These are phyloP conservation scores for Peronospora belbahrii DNA, from an alignment of 352 stramenopile species.

Conservation along the genomic window DNA sequence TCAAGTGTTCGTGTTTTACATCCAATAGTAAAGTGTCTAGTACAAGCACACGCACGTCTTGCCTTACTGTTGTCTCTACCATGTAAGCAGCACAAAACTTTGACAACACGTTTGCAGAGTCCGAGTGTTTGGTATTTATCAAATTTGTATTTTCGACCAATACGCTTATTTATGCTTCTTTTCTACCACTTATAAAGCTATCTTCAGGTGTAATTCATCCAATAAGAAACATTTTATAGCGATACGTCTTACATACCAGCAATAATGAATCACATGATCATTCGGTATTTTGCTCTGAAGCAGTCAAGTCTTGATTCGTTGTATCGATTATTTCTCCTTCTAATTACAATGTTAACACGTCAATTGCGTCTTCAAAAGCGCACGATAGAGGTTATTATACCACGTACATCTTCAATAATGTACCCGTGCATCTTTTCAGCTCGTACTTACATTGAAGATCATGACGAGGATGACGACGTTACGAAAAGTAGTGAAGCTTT, in stretches of 20 bases:
- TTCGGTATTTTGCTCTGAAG: slow-evolving; percentile 20
- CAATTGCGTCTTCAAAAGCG: slow-evolving; percentile 23
- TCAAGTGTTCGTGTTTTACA: too few relatives aligned
- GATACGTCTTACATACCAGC: background rate
- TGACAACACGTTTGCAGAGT: too few relatives aligned
- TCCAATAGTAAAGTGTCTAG: too few relatives aligned
- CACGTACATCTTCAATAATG: slow-evolving; percentile 6
- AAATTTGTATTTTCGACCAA: too few relatives aligned
- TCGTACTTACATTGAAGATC: slow-evolving; percentile 22
- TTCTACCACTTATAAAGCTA: background rate
- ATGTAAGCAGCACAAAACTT: too few relatives aligned
- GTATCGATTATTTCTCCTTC: background rate
- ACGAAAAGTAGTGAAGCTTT: slow-evolving; percentile 17
- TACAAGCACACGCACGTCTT: too few relatives aligned
- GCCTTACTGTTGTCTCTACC: too few relatives aligned
- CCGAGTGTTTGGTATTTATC: too few relatives aligned
- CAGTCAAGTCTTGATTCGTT: slow-evolving; percentile 7
- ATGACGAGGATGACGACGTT: slow-evolving; percentile 35
- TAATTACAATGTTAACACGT: slow-evolving; percentile 23
- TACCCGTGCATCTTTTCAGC: slow-evolving; percentile 20
- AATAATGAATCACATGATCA: slow-evolving; percentile 13
- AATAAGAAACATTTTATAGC: background rate
- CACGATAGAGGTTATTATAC: slow-evolving; percentile 11
- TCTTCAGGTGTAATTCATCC: background rate
- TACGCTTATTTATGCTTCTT: background rate